Base-by-base conservation (phyloP, 345 rosid genomes). In the Geranium brycei region DNA sequence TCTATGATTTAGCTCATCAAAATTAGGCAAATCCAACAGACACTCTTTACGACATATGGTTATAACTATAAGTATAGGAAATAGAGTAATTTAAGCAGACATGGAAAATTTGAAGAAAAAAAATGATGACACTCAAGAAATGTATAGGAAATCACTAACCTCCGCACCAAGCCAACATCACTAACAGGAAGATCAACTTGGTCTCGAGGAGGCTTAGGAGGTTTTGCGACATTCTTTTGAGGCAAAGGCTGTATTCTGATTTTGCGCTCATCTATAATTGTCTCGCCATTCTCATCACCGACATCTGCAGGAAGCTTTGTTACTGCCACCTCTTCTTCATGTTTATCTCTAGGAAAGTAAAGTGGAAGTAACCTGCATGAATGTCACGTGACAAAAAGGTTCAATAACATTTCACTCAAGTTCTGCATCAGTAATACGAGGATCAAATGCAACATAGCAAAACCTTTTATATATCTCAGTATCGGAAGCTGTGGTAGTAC, bases 281-380 rank as follows among this genome's bases (percentile, higher is more conserved):
- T 87, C 79, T 88, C 99, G 38, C 99, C 99, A 79, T 93, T 93
- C 71, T 93, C 99, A 81, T 93, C 99, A 72, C 99, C 95, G 66
- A 87, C 87, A 76, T 93, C 99, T 69, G 92, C 85, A 55, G 99
- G 99, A 71, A 93, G 99, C 78, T 93, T 93, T 66, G 85, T 82
- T 56, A 82, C 81, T 68, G 97, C 92, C 62, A 84, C 76, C 72
- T 83, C 91, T 81, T 90, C 97, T 74, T 93, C 99, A 64, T 81
- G 89, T 68, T 90, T 85, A 65, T 88, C 97, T 68, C 99, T 96
- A 63, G 99, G 97, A 74, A 93, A 90, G 79, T 93, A 93, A 72
- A 93, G 87, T 0, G 99, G 97, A 61, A 93, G 95, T 78, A 93
- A 78, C 80, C 99, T 93, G 70, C 75, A 83, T 10, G 15, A 17